Percentiles rank a stretch among this genome's conserved stretches.
phyloP scores from a whole-genome alignment of 2,329 filamentous ascomycete genomes.

The Hypoxylon sp. region DNA sequence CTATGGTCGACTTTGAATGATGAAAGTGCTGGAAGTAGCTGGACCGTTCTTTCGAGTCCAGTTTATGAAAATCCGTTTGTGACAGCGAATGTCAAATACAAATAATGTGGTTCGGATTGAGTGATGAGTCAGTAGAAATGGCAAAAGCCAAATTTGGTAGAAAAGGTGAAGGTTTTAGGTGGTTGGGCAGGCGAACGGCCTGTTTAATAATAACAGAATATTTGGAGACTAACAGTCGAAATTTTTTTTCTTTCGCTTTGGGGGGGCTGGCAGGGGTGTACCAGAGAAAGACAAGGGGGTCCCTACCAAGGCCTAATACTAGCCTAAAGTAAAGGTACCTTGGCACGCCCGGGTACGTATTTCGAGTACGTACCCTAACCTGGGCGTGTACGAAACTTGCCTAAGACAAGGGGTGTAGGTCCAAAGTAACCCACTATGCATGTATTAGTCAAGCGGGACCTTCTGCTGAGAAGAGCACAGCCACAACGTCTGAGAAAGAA shows the following conservation, averaged over 20 bases:
- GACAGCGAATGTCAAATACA: constrained; percentile 38
- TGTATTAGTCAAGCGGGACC: constrained; percentile 32
- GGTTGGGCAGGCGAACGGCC: constrained; percentile 49
- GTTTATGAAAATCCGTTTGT: constrained; percentile 46
- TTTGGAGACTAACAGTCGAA: constrained; percentile 41
- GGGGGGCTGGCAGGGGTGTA: constrained; percentile 34
- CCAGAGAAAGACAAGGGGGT: constrained; percentile 25
- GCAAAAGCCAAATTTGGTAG: constrained; percentile 54
- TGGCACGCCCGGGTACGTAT: constrained; percentile 34
- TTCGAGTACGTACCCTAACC: neutral
- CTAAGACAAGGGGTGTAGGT: constrained; percentile 44
- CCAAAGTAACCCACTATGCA: constrained; percentile 29
- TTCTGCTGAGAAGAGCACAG: constrained; percentile 38
- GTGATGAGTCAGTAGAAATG: constrained; percentile 49
- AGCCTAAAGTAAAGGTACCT: constrained; percentile 45
- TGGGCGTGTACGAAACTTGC: constrained; percentile 31
- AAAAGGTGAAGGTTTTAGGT: constrained; percentile 43
- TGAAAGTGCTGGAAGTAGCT: constrained; percentile 57
- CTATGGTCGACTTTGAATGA: constrained; percentile 53
- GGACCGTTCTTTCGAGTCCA: constrained; percentile 57
- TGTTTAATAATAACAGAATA: constrained; percentile 49
- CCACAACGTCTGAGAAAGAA: constrained; percentile 51
- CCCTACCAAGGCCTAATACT: constrained; percentile 42
- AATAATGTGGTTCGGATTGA: constrained; percentile 45
- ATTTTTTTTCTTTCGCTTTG: constrained; percentile 28